Conservation (phyloP, 768 basidiomycete species). For the Tylopilus sp. region DNA sequence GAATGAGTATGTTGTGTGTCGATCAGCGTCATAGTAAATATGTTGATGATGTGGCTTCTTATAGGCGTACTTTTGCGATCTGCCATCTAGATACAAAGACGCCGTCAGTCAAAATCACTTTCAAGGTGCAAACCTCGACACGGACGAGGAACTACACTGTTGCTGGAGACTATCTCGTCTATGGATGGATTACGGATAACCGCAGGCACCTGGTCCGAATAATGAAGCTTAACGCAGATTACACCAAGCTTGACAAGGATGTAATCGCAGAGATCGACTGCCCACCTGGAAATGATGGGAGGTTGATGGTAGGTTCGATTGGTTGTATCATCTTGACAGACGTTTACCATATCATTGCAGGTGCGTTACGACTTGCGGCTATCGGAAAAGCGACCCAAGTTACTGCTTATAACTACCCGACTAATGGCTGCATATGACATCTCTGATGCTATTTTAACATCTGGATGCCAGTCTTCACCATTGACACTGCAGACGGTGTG, state of each 20-base stretch:
- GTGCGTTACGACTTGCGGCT: conserved; percentile 29
- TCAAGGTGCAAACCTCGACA: conserved; percentile 22
- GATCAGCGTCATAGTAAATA: not conserved
- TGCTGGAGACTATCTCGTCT: conserved; percentile 25
- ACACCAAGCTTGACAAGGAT: conserved; percentile 20
- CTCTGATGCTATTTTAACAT: conserved; percentile 15
- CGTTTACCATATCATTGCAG: conserved; percentile 2
- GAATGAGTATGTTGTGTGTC: conserved; percentile 18
- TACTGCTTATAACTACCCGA: conserved; percentile 26
- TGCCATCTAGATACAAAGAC: conserved; percentile 25
- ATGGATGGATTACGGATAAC: conserved; percentile 30
- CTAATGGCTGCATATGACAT: conserved; percentile 30
- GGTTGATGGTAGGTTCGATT: conserved; percentile 20
- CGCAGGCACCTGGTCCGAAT: conserved; percentile 28
- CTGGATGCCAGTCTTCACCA: conserved; percentile 6
- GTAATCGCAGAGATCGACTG: conserved; percentile 26
- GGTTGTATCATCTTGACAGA: not conserved
- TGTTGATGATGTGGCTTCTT: not conserved
- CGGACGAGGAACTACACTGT: conserved; percentile 25
- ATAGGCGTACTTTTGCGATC: conserved; percentile 25
- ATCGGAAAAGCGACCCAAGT: conserved; percentile 22
- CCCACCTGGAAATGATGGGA: conserved; percentile 25
- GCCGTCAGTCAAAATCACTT: conserved; percentile 24
- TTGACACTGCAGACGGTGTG: conserved; percentile 15
- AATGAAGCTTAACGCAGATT: conserved; percentile 29